Base-by-base conservation (phyloP, 495 filamentous ascomycete species). In the Pyronema omphalodes region DNA sequence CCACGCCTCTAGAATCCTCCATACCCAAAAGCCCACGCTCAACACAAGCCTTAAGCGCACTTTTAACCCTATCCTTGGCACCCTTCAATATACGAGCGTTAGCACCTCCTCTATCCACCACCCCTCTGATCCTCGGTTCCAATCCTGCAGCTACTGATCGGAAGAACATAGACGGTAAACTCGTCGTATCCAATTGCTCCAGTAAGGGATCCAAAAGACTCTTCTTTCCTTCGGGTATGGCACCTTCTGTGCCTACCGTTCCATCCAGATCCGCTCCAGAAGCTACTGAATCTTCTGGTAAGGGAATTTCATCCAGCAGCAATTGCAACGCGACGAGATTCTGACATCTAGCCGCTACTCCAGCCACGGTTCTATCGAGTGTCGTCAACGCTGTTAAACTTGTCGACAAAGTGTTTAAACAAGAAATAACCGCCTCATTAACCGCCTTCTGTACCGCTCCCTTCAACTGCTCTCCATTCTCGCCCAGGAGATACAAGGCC, bases 161-260 rank as follows among this genome's bases (percentile, higher is more conserved):
- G 84, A 89, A 96, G 70, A 93, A 98, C 60, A 86, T 88, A 0
- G 85, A 91, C 5, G 85, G 78, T 17, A 99, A 70, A 17, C 29
- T 88, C 0, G 83, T 76, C 0, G 88, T 94, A 65, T 99, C 91
- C 14, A 99, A 74, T 19, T 81, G 72, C n/a, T 72, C 67, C 39
- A 94, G 73, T 2, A 96, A 69, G 2, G 81, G 83, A 23, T 78
- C 74, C 1, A 94, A 71, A 58, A 93, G 77, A 52, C 83, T 87
- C 3, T 58, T 17, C 23, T 46, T 8, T 57, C 9, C 8, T 67
- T 53, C n/a, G 67, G 57, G 17, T 5, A 29, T 5, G 23, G 23
- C 23, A 86, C 61, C 14, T 82, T 69, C 0, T 82, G 79, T 56
- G 86, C 83, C 0, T 67, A 47, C 0, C 84, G 86, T 1, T 77